Percentiles rank a stretch among this genome's conserved stretches.
These are phyloP conservation scores for Suillus variegatus DNA, from an alignment of 768 basidiomycete species.

Conservation along the genomic window DNA sequence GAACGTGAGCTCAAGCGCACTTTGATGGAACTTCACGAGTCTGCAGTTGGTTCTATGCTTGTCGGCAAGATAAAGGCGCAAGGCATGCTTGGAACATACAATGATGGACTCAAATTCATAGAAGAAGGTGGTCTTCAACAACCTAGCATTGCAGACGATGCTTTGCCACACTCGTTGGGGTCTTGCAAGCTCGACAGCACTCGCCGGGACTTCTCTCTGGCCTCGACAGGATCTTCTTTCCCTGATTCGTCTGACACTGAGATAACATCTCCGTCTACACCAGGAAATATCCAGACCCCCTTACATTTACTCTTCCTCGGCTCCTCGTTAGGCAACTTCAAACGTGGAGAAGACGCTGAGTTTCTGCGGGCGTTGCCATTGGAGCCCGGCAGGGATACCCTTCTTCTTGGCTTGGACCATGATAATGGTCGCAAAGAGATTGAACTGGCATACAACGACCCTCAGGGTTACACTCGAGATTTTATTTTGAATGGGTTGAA, in stretches of 20 bases:
- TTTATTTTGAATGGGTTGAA: constrained; percentile 90
- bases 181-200: constrained; percentile 15
- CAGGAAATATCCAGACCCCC: constrained; percentile 46
- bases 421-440: constrained; percentile 70
- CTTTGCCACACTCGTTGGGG: constrained; percentile 8
- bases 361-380: constrained; percentile 84
- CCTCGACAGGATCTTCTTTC: constrained; percentile 35
- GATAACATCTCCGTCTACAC: constrained; percentile 43
- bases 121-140: constrained; percentile 39
- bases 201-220: constrained; percentile 39
- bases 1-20: constrained; percentile 82
- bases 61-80: constrained; percentile 74
- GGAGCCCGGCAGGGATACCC: constrained; percentile 76
- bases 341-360: constrained; percentile 59
- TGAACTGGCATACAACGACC: constrained; percentile 86
- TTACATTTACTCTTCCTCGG: constrained; percentile 91
- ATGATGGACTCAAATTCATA: constrained; percentile 83
- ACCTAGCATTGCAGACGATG: constrained; percentile 9
- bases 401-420: constrained; percentile 91
- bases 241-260: constrained; percentile 6
- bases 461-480: constrained; percentile 62
- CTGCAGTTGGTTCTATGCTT: constrained; percentile 61
- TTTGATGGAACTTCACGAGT: constrained; percentile 62
- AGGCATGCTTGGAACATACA: constrained; percentile 91
- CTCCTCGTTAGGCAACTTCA: constrained; percentile 90